Base-by-base conservation (phyloP, 148 eudicot species). In the Dysphania ambrosioides region DNA sequence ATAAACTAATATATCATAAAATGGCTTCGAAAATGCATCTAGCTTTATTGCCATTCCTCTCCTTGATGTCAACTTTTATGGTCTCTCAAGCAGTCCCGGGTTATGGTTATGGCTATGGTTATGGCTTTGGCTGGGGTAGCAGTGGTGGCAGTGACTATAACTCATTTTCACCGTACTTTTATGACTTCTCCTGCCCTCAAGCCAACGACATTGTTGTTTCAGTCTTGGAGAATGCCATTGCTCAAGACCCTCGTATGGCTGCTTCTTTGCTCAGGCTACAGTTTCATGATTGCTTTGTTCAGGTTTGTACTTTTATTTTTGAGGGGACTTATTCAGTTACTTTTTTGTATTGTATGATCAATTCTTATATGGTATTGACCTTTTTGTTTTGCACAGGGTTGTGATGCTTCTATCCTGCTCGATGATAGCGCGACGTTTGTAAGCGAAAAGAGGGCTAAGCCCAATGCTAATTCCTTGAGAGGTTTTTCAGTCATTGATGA, bases 261-360 rank as follows among this genome's bases (percentile, higher is more conserved):
- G 98, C 97, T 65, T 88, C 97, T 70, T 84, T 94, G 81, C 92
- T 91, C 11, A 80, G 98, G 77, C 92, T 94, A 56, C 97, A 91
- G 53, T 90, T 94, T 53, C 98, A 94, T 70, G 98, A 92, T 70
- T 91, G 97, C 85, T 94, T 94, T 77, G 93, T 86, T 57, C 91
- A 94, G 96, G 98, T 91, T 69, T 57, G 13, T 32, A 31, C n/a
- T 56, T 27, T 4, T 42, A 2, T 77, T 35, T 8, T 56, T 36
- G 5, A 3, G 19, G 53, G 40, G 8, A 36, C 8, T 36, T 36
- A 36, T 36, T 5, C 40, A 8, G 13, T 9, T 41, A 41, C 6
- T 41, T 6, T 42, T 42, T 42, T 68, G 57, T 13, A 23, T 7
- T 47, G 8, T 57, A n/a, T 15, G 44, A 3, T 34, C 24, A 8